Conservation (phyloP, 2,329 filamentous ascomycete genomes). For the Stemphylium lycopersici region DNA sequence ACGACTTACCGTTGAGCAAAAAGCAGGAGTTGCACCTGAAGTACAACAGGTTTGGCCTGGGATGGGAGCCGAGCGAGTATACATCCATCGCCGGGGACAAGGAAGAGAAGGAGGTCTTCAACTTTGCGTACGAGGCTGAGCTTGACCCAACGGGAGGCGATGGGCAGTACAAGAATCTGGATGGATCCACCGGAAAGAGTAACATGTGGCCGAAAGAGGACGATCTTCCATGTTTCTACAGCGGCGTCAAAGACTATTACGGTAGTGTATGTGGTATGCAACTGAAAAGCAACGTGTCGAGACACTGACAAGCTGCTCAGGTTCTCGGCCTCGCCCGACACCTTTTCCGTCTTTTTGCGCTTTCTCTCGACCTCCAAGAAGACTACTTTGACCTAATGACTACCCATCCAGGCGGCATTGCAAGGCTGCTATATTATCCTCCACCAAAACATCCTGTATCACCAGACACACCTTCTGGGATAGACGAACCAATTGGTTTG, state of each 20-base stretch:
- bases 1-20: constrained; percentile 36
- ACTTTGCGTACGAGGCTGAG: constrained; percentile 51
- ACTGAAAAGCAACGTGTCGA: no score
- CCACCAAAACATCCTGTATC: constrained; percentile 30
- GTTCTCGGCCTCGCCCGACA: constrained; percentile 49
- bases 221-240: constrained; percentile 50
- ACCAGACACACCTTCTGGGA: neutral
- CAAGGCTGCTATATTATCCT: constrained; percentile 50
- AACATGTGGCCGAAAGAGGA: constrained; percentile 51
- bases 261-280: constrained; percentile 4
- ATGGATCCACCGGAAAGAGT: constrained; percentile 44
- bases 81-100: constrained; percentile 50
- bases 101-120: constrained; percentile 53
- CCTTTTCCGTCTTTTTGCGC: constrained; percentile 51
- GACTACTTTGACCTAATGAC: constrained; percentile 50
- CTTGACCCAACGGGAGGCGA: constrained; percentile 51
- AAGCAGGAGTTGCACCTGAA: constrained; percentile 51
- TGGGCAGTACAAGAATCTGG: constrained; percentile 50
- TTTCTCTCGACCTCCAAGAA: constrained; percentile 48
- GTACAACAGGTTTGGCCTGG: constrained; percentile 48
- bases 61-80: constrained; percentile 51
- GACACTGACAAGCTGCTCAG: constrained; percentile 2
- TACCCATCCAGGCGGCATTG: constrained; percentile 51
- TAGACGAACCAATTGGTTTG: constrained; percentile 43
- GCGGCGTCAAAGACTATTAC: constrained; percentile 48